These are phyloP conservation scores for Leccinum broughii DNA, from an alignment of 768 basidiomycete species.

Conservation along the genomic window DNA sequence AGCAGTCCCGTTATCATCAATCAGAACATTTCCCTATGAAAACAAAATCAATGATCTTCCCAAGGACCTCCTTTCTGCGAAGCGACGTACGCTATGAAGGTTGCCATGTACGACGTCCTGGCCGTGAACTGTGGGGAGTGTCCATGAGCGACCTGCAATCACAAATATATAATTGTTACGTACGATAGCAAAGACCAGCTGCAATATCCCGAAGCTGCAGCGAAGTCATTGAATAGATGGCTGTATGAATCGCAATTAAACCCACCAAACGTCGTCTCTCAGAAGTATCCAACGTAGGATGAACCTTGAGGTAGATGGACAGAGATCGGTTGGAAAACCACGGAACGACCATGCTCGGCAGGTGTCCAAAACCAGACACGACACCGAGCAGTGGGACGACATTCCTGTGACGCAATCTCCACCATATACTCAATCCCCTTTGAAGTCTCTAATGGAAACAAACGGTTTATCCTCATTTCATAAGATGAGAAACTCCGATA, in stretches of 20 bases:
- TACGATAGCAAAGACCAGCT: constrained; percentile 27
- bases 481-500: neutral
- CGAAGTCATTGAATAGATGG: neutral
- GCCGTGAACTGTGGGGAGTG: constrained; percentile 21
- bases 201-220: constrained; percentile 23
- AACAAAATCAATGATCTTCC: neutral
- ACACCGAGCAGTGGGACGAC: constrained; percentile 33
- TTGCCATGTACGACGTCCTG: constrained; percentile 35
- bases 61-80: neutral
- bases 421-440: constrained; percentile 31
- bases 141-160: neutral
- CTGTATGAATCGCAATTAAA: neutral
- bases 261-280: constrained; percentile 17
- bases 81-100: constrained; percentile 34
- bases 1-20: constrained; percentile 40
- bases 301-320: constrained; percentile 19
- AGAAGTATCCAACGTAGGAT: neutral
- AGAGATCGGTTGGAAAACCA: constrained; percentile 33
- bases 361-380: constrained; percentile 31
- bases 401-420: constrained; percentile 21
- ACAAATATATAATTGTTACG: constrained; percentile 1
- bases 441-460: constrained; percentile 21
- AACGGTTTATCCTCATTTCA: neutral
- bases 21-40: constrained; percentile 42
- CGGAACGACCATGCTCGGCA: constrained; percentile 34